Conservation (phyloP, 148 eudicot genomes). For the Silene latifolia region DNA sequence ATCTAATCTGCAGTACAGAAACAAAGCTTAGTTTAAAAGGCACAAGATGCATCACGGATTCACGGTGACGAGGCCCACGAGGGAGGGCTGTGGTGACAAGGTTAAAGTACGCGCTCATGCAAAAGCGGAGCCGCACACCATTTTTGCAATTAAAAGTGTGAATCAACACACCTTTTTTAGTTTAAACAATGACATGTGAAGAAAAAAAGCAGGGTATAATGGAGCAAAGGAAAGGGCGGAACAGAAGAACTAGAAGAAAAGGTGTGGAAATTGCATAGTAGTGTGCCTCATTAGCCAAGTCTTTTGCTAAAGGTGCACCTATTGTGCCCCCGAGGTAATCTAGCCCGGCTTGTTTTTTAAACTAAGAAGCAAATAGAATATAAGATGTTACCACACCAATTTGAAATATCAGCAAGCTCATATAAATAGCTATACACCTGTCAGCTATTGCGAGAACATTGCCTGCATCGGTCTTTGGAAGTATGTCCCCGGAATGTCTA, state of each 20-base stretch:
- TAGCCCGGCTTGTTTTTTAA: no score
- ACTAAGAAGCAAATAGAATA: constrained; percentile 9
- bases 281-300: no score
- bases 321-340: no score
- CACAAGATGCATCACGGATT: neutral
- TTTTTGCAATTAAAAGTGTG: no score
- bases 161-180: no score
- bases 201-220: no score
- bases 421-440: constrained; percentile 42
- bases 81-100: neutral
- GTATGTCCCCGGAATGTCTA: constrained; percentile 82
- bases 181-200: no score
- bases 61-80: neutral
- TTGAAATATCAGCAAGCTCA: constrained; percentile 1
- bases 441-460: constrained; percentile 77
- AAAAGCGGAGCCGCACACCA: no score
- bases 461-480: constrained; percentile 86
- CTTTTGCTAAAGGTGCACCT: no score
- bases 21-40: neutral
- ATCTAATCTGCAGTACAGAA: constrained; percentile 63
- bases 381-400: constrained; percentile 7
- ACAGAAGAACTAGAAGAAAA: no score
- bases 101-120: neutral
- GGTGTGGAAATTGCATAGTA: no score
- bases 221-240: no score